Conservation (phyloP, 495 filamentous ascomycete species). For the Aspergillus leporis region DNA sequence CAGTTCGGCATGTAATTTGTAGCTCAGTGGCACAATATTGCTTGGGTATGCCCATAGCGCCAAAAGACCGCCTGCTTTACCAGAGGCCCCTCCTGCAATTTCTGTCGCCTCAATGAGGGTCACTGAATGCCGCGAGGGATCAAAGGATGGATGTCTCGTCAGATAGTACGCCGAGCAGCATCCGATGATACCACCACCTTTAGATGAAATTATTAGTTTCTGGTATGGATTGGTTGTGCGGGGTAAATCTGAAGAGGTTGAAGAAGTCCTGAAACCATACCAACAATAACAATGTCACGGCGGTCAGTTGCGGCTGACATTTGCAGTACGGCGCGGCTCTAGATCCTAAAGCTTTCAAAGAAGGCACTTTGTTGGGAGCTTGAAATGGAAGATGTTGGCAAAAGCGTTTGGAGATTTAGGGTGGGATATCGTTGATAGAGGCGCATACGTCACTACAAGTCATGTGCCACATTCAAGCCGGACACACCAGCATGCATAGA, state of each 20-base stretch:
- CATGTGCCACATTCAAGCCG: conserved; percentile 25
- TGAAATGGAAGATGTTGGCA: conserved; percentile 2
- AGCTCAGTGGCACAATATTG: conserved; percentile 84
- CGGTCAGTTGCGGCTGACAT: conserved; percentile 42
- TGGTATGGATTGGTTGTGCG: conserved; percentile 17
- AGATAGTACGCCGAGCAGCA: conserved; percentile 92
- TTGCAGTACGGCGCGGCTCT: conserved; percentile 24
- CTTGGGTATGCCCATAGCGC: conserved; percentile 91
- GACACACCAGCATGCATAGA: not conserved
- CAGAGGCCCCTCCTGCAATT: conserved; percentile 89
- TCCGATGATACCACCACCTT: conserved; percentile 94
- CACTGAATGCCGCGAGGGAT: conserved; percentile 72
- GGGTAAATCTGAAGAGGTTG: conserved; percentile 24
- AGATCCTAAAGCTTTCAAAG: conserved; percentile 19
- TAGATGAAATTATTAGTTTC: conserved; percentile 11
- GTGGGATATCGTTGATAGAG: conserved; percentile 1
- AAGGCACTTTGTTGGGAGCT: conserved; percentile 29
- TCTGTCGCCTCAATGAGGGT: conserved; percentile 86
- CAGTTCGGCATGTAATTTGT: conserved; percentile 77
- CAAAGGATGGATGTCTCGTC: conserved; percentile 82
- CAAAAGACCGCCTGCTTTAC: conserved; percentile 91
- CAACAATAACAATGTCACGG: conserved; percentile 69
- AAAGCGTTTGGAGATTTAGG: not conserved
- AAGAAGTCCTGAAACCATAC: conserved; percentile 42
- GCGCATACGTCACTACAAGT: conserved; percentile 35